Evolutionary conservation across 108 stramenopile species (phyloP).

Genomic region (Cyclotella atomus): DNA sequence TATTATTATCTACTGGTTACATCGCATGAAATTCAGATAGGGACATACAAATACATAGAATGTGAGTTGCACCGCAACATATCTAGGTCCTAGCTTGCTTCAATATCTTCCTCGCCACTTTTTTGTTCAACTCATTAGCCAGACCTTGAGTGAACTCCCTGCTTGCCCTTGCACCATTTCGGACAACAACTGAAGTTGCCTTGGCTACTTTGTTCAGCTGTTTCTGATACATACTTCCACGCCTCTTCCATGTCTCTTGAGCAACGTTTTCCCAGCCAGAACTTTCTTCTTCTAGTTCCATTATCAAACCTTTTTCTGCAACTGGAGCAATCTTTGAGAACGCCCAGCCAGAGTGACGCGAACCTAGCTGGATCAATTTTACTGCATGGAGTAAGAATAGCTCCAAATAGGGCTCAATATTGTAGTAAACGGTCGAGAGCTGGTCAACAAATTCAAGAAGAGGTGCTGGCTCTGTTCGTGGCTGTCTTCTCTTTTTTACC

Average conservation of each 20-base stretch:
- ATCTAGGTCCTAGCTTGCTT: neutral
- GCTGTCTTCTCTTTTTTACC: neutral
- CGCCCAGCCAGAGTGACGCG: neutral
- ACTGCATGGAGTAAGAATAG: constrained; percentile 2
- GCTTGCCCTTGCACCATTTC: constrained; percentile 1
- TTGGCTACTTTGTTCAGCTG: constrained; percentile 7
- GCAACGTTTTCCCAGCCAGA: constrained; percentile 17
- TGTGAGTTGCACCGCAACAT: neutral
- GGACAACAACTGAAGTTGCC: neutral
- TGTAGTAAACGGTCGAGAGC: neutral
- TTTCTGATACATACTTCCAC: constrained; percentile 10
- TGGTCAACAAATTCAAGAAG: neutral
- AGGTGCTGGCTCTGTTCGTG: neutral
- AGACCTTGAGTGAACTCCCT: neutral
- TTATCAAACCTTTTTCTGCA: constrained; percentile 10
- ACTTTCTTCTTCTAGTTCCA: constrained; percentile 24
- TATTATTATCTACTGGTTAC: neutral
- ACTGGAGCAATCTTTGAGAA: constrained; percentile 24
- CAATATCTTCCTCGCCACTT: neutral
- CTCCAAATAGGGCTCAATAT: constrained; percentile 19
- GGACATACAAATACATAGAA: neutral
- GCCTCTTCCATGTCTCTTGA: constrained; percentile 24
- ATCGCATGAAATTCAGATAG: neutral
- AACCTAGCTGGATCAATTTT: constrained; percentile 19
- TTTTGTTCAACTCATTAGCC: neutral